Evolutionary conservation across 306 rosid genomes (phyloP).

Genomic region (Cucumis cinereus): DNA sequence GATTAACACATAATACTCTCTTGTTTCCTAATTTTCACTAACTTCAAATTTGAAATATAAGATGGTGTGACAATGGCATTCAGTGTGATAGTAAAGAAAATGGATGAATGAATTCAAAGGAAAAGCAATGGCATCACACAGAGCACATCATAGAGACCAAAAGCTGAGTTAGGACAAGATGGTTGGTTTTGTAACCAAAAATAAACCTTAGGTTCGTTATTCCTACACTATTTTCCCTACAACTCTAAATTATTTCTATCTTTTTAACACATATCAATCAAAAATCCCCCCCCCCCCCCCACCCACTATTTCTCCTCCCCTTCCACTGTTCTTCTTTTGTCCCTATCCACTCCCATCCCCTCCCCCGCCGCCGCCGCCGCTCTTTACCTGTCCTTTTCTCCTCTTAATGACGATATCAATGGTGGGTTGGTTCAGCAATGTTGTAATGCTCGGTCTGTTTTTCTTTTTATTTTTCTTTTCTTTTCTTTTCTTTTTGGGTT

Average conservation of each 20-base stretch:
- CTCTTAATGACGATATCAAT: neutral
- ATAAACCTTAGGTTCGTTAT: neutral
- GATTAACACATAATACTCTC: too few relatives aligned
- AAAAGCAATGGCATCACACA: neutral
- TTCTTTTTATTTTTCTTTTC: neutral
- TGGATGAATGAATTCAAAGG: neutral
- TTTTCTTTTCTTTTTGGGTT: neutral
- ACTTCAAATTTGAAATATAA: too few relatives aligned
- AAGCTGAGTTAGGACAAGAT: neutral
- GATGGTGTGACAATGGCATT: too few relatives aligned
- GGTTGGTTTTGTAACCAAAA: neutral
- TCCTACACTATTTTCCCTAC: neutral
- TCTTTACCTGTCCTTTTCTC: constrained; percentile 14
- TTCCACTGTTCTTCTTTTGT: neutral
- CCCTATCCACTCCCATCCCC: neutral
- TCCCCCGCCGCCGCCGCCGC: neutral
- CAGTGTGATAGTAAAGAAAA: neutral
- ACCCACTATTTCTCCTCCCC: neutral
- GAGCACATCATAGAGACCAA: neutral
- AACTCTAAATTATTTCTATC: neutral
- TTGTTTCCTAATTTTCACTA: too few relatives aligned
- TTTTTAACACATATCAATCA: neutral
- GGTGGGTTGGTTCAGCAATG: neutral
- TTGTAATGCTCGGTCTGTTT: neutral
- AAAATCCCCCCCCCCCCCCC: neutral